Percentiles rank a stretch among this genome's conserved stretches.
Conservation (phyloP, 306 rosid genomes). For the Argentina anserina region DNA sequence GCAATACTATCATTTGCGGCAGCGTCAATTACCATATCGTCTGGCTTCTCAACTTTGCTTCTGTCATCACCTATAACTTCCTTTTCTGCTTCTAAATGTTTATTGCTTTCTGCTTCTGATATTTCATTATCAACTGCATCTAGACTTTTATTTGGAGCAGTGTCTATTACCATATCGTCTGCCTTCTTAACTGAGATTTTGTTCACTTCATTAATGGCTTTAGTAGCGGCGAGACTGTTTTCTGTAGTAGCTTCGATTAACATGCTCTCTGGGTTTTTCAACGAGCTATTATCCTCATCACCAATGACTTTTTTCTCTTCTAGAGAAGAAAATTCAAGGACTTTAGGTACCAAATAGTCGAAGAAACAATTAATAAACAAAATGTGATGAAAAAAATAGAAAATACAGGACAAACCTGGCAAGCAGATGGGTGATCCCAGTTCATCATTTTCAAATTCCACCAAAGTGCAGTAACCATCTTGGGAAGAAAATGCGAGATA, state of each 20-base stretch:
- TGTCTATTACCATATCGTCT: not conserved
- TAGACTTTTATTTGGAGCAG: not conserved
- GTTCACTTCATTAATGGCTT: not conserved
- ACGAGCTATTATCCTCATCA: slow-evolving; percentile 21
- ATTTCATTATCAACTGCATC: not conserved
- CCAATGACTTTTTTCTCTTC: slow-evolving; percentile 35
- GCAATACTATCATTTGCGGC: not conserved
- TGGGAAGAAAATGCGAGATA: slow-evolving; percentile 87
- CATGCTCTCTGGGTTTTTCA: slow-evolving; percentile 26
- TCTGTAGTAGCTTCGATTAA: slow-evolving; percentile 25
- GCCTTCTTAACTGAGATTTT: slow-evolving; percentile 1
- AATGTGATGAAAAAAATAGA: not conserved
- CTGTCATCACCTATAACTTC: not conserved
- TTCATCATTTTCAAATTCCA: slow-evolving; percentile 79
- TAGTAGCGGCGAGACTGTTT: slow-evolving; percentile 11
- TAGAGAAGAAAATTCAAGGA: slow-evolving; percentile 18
- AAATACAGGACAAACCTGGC: slow-evolving; percentile 40
- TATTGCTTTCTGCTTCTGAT: not conserved
- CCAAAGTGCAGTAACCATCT: slow-evolving; percentile 86
- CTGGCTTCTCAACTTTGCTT: not conserved
- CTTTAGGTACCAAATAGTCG: not conserved
- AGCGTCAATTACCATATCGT: not conserved
- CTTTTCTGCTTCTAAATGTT: not conserved
- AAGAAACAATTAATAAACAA: slow-evolving; percentile 1
- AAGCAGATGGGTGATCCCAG: slow-evolving; percentile 57